These are phyloP conservation scores for Mrakia gelida DNA, from an alignment of 768 basidiomycete genomes.

Conservation along the genomic window DNA sequence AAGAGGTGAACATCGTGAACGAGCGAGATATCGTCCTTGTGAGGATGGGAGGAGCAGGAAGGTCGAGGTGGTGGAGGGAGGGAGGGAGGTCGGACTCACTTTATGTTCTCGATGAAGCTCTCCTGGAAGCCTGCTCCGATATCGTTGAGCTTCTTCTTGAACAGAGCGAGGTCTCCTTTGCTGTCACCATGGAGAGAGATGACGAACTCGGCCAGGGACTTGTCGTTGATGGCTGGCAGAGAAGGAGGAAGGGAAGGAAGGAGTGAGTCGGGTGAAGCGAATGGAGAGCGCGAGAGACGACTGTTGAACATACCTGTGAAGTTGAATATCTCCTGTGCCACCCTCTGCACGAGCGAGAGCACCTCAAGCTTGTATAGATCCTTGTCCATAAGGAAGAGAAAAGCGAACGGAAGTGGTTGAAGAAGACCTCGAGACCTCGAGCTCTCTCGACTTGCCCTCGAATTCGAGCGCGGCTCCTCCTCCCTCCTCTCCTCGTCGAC, in stretches of 20 bases:
- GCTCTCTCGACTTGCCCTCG: background rate
- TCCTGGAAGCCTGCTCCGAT: constrained; percentile 80
- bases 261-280: background rate
- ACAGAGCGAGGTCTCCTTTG: constrained; percentile 63
- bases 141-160: constrained; percentile 73
- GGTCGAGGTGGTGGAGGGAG: background rate
- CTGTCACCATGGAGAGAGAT: constrained; percentile 82
- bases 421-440: background rate
- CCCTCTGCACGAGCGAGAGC: constrained; percentile 82
- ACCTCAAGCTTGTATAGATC: constrained; percentile 91
- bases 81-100: constrained; percentile 42
- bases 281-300: background rate
- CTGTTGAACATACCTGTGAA: constrained; percentile 50
- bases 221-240: constrained; percentile 67
- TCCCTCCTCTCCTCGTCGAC: too few relatives aligned
- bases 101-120: constrained; percentile 84
- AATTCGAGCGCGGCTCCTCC: background rate
- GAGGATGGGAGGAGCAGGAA: background rate
- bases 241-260: background rate
- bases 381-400: constrained; percentile 35
- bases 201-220: constrained; percentile 90
- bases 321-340: constrained; percentile 89
- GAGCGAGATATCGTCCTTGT: too few relatives aligned
- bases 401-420: background rate
- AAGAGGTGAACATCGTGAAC: background rate